Evolutionary conservation across 2,329 filamentous ascomycete genomes (phyloP), one percentile per base, ranked within the genome.

Genomic region (Fusarium sarcochroum): DNA sequence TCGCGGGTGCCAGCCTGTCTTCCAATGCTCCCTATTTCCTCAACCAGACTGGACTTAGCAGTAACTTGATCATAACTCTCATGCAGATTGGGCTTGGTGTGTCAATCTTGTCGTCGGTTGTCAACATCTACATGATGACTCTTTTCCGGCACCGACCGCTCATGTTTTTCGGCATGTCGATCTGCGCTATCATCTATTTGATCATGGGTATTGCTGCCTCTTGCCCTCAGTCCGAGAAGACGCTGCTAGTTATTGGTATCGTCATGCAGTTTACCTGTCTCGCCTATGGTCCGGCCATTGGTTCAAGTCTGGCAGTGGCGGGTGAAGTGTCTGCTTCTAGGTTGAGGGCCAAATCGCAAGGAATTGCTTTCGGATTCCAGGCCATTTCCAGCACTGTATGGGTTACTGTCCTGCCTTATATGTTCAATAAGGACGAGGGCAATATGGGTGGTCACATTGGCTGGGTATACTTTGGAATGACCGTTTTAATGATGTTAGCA

Each of bases 111-210:
- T 61, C 56, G 2, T 63, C 32, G 0, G 7, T 63, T 4, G 6
- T 61, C 56, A 63, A 63, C 23, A 54, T 63, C 6, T 63, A 63
- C 47, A 47, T 62, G 40, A 62, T 62, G 56, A 60, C 46, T 6
- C 46, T 60, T 17, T 62, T 62, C 46, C 40, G 58, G 5, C 58
- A 62, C 9, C 45, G 56, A 17, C 34, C 56, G 21, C 17, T 62
- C n/a, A 27, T 62, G 56, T 35, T 61, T 3, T 17, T 42, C 15
- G 58, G 56, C 14, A 60, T 62, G 47, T 37, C 56, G 6, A 62
- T 61, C 4, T 61, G 56, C 18, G 58, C 56, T 11, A 32, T 58
- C 15, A 37, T 58, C 14, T 60, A 60, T n/a, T n/a, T 60, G 13
- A 58, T 49, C 14, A 60, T 60, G 44, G 57, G 53, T 5, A 10